Conservation (phyloP, 225 moss, liverwort and hornwort species). For the Pseudoscleropodium purum region DNA sequence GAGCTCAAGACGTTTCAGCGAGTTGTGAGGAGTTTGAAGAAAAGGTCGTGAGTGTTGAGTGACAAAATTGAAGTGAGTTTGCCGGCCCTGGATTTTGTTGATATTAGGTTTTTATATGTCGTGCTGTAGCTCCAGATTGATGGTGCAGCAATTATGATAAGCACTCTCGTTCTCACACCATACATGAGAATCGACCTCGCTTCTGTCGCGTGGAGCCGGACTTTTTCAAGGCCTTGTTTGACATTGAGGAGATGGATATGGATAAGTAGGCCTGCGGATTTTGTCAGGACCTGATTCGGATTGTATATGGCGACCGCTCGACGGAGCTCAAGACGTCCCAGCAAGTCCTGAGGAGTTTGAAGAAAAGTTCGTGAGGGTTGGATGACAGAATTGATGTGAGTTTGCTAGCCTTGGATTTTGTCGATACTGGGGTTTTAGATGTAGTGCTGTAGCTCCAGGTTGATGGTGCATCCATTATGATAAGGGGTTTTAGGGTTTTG, state of each 20-base stretch:
- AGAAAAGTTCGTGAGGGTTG: slow-evolving; percentile 9
- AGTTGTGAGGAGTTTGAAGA: slow-evolving; percentile 32
- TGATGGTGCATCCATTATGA: slow-evolving; percentile 4
- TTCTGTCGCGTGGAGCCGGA: slow-evolving; percentile 43
- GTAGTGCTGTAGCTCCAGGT: slow-evolving; percentile 24
- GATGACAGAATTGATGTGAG: neutral
- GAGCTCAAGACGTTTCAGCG: slow-evolving; percentile 51
- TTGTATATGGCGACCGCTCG: slow-evolving; percentile 44
- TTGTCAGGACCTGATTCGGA: slow-evolving; percentile 30
- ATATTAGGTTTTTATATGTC: neutral
- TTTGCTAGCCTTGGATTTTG: neutral
- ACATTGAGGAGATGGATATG: slow-evolving; percentile 31
- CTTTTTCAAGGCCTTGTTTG: slow-evolving; percentile 16
- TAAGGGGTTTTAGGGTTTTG: neutral
- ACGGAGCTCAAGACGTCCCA: slow-evolving; percentile 53
- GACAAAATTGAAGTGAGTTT: neutral
- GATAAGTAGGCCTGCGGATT: slow-evolving; percentile 28
- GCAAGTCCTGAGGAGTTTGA: slow-evolving; percentile 27
- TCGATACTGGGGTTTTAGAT: neutral
- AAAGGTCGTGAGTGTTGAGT: neutral
- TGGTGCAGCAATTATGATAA: slow-evolving; percentile 41
- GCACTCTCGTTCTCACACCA: slow-evolving; percentile 24
- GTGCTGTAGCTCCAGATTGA: slow-evolving; percentile 21
- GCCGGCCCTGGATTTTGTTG: neutral
- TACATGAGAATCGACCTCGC: slow-evolving; percentile 23